phyloP scores from a whole-genome alignment of 2,329 filamentous ascomycete genomes.

The Fusarium sp. region DNA sequence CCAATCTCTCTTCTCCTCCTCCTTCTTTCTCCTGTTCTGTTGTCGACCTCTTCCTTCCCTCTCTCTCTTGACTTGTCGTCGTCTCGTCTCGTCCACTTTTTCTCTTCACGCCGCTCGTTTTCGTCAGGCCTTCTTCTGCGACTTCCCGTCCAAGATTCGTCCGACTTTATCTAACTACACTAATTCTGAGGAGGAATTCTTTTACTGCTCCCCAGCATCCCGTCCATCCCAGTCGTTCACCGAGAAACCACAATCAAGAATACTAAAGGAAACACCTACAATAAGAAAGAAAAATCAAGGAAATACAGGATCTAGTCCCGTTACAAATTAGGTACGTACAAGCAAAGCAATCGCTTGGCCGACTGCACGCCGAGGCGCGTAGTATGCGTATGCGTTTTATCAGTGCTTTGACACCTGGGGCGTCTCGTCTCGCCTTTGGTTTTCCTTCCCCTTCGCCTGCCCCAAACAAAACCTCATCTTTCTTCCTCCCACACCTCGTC shows the following conservation, averaged over 20 bases:
- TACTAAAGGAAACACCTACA: constrained; percentile 14
- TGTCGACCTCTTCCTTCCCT: constrained; percentile 40
- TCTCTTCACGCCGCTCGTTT: constrained; percentile 52
- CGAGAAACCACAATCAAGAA: constrained; percentile 35
- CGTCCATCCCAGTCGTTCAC: constrained; percentile 34
- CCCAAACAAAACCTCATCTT: constrained; percentile 10
- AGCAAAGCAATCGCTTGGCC: constrained; percentile 26
- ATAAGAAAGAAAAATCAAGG: constrained; percentile 26
- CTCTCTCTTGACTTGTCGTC: constrained; percentile 37
- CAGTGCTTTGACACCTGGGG: constrained; percentile 12
- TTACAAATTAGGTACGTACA: constrained; percentile 41
- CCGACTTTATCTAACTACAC: constrained; percentile 29
- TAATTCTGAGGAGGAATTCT: constrained; percentile 39
- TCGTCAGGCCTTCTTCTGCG: constrained; percentile 45
- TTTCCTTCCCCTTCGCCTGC: constrained; percentile 30
- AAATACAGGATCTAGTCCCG: constrained; percentile 29
- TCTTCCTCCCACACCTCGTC: constrained; percentile 11
- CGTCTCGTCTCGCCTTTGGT: constrained; percentile 27
- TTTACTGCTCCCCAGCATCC: constrained; percentile 11
- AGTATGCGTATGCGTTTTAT: constrained; percentile 34
- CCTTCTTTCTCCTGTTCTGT: constrained; percentile 37
- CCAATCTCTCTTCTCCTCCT: constrained; percentile 37
- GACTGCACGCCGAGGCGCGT: constrained; percentile 35
- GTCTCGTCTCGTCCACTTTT: constrained; percentile 44
- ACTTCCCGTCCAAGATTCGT: constrained; percentile 38